phyloP scores from a whole-genome alignment of 768 basidiomycete genomes.

The Pleurotus pulmonarius region DNA sequence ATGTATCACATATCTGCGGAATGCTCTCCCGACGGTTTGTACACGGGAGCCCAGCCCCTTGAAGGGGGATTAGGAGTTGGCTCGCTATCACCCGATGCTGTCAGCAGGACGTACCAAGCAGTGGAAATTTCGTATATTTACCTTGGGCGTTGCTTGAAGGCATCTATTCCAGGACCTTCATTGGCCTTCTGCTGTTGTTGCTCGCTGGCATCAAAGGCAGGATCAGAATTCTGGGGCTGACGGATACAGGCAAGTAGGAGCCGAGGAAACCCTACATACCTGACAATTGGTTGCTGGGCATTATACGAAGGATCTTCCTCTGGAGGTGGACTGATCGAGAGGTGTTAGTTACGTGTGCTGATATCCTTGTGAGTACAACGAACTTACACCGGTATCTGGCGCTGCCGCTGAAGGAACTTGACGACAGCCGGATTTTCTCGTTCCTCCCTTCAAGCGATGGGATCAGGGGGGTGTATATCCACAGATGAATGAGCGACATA shows the following conservation, averaged over 20 bases:
- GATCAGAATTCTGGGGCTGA: too few species aligned
- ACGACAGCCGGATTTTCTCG: neutral
- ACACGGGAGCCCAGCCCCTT: constrained; percentile 3
- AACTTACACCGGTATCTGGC: too few species aligned
- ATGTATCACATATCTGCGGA: neutral
- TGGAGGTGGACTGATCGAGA: too few species aligned
- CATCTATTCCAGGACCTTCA: neutral
- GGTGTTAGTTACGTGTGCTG: too few species aligned
- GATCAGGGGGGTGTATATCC: neutral
- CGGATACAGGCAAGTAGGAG: too few species aligned
- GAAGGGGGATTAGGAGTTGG: neutral
- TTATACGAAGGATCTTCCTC: too few species aligned
- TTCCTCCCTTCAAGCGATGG: neutral
- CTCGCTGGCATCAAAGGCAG: too few species aligned
- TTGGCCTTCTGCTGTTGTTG: too few species aligned
- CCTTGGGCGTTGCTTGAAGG: neutral
- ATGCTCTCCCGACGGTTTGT: neutral
- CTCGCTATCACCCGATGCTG: neutral
- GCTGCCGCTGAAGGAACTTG: too few species aligned
- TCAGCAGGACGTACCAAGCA: neutral
- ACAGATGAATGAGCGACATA: neutral
- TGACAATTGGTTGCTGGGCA: too few species aligned
- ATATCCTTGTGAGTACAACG: too few species aligned
- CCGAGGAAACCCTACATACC: too few species aligned
- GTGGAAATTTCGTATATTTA: neutral